Evolutionary conservation across 148 eudicot genomes (phyloP).

Genomic region (Arbutus unedo): DNA sequence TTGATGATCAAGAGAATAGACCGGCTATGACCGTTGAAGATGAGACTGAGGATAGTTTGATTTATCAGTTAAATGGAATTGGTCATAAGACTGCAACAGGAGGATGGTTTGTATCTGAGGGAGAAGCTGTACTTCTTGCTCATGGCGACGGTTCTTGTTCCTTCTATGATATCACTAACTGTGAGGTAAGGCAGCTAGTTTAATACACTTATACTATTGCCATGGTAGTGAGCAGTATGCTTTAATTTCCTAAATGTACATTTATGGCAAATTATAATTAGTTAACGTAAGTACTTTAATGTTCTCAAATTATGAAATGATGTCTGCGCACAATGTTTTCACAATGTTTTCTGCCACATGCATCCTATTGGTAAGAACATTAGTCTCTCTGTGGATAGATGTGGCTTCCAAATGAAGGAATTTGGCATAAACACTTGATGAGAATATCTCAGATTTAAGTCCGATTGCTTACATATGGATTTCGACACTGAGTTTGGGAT

Average conservation of each 20-base stretch:
- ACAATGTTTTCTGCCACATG: not conserved
- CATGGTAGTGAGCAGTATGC: not conserved
- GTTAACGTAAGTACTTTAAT: not conserved
- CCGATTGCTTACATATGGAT: not conserved
- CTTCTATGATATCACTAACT: slow-evolving; percentile 69
- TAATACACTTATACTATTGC: not conserved
- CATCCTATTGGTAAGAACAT: not conserved
- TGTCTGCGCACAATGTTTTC: not conserved
- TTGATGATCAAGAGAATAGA: slow-evolving; percentile 62
- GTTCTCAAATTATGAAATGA: not conserved
- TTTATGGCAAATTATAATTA: not conserved
- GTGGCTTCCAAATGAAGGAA: not conserved
- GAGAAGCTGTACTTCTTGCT: slow-evolving; percentile 88
- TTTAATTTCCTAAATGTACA: not conserved
- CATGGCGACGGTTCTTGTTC: slow-evolving; percentile 85
- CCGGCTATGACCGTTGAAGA: slow-evolving; percentile 42
- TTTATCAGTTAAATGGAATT: slow-evolving; percentile 50
- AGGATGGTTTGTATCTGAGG: slow-evolving; percentile 93
- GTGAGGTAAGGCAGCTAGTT: slow-evolving; percentile 47
- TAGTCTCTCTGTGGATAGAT: not conserved
- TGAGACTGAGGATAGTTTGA: slow-evolving; percentile 46
- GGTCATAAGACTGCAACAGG: slow-evolving; percentile 70
- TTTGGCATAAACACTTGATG: not conserved
- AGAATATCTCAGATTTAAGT: not conserved
- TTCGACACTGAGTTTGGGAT: not conserved